phyloP scores from a whole-genome alignment of 148 eudicot species.

The Oxyria digyna region DNA sequence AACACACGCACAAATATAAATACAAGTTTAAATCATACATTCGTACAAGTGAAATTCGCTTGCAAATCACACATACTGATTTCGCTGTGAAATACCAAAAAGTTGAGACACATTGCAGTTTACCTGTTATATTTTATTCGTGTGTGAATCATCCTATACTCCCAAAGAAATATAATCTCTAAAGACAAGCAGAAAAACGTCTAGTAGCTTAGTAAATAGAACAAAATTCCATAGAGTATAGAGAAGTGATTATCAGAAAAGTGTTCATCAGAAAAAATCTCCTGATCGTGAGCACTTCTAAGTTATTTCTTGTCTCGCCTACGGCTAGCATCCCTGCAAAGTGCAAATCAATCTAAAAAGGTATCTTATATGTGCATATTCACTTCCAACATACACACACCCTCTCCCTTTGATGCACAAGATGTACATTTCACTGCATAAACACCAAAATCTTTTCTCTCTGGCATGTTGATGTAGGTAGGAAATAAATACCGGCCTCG shows the following conservation, averaged over 20 bases:
- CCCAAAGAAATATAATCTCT: too few relatives aligned
- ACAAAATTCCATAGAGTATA: background rate
- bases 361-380: constrained; percentile 6
- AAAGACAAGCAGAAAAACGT: too few relatives aligned
- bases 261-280: background rate
- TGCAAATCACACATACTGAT: too few relatives aligned
- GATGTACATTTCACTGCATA: background rate
- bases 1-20: too few relatives aligned
- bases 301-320: constrained; percentile 5
- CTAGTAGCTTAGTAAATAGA: background rate
- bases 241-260: background rate
- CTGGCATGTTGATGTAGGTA: background rate
- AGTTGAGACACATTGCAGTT: too few relatives aligned
- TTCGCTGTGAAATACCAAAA: too few relatives aligned
- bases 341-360: background rate
- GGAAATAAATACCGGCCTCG: background rate
- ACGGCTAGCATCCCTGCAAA: constrained; percentile 2
- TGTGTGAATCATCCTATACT: too few relatives aligned
- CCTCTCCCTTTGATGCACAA: background rate
- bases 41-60: too few relatives aligned
- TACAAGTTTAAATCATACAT: too few relatives aligned
- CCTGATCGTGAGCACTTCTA: background rate
- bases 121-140: too few relatives aligned
- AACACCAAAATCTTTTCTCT: background rate
- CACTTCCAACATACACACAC: background rate